Conservation (phyloP, 73 alveolate genomes). For the Loxodes magnus region DNA sequence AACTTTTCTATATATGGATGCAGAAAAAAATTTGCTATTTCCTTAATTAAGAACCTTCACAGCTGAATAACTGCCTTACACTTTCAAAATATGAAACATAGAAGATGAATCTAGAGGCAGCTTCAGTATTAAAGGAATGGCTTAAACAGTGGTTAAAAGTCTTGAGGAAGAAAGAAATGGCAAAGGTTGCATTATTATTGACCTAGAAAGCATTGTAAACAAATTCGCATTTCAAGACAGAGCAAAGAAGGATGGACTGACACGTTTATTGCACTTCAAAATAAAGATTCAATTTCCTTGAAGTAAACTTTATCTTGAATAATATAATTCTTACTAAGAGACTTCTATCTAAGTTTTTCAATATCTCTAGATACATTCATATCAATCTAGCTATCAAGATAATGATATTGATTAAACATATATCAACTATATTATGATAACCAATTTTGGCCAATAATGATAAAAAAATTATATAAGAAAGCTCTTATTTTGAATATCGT, state of each 20-base stretch:
- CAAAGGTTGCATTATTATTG: background rate
- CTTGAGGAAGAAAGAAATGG: conserved; percentile 13
- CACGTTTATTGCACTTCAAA: conserved; percentile 6
- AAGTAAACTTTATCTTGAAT: background rate
- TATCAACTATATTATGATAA: too few species aligned
- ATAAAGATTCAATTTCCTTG: background rate
- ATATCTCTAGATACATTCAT: too few species aligned
- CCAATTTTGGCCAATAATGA: too few species aligned
- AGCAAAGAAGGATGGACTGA: background rate
- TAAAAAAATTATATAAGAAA: too few species aligned
- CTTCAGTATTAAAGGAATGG: background rate
- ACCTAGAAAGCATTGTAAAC: background rate
- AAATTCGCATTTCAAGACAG: conserved; percentile 6
- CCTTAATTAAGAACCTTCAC: conserved; percentile 10
- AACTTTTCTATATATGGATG: conserved; percentile 9
- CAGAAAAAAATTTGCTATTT: conserved; percentile 9
- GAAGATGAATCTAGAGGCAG: background rate
- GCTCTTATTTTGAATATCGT: too few species aligned
- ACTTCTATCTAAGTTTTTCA: too few species aligned
- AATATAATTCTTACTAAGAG: too few species aligned
- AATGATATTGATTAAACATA: too few species aligned
- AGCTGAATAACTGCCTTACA: background rate
- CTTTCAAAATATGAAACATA: conserved; percentile 7
- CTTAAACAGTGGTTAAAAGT: background rate
- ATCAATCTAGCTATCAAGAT: too few species aligned